Percentiles rank a stretch among this genome's conserved stretches.
Conservation (phyloP, 768 basidiomycete genomes). For the Mycena rosella region DNA sequence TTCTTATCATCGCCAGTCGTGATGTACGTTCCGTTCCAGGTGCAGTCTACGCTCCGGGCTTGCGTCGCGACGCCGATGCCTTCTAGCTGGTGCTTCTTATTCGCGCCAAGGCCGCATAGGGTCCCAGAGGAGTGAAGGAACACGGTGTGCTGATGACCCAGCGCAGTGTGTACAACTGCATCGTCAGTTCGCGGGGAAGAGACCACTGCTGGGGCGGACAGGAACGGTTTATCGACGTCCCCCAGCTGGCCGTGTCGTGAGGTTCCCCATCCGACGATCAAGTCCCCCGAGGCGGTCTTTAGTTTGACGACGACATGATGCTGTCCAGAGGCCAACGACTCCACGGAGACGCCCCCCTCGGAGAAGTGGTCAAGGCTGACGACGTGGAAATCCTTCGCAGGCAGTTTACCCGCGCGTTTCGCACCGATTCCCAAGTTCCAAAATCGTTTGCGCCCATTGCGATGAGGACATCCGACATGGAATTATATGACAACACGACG, state of each 20-base stretch:
- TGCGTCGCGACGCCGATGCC: conserved; percentile 44
- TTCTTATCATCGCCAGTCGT: conserved; percentile 41
- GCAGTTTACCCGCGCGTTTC: conserved; percentile 27
- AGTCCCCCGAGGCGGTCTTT: conserved; percentile 39
- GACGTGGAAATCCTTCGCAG: conserved; percentile 49
- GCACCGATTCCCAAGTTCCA: conserved; percentile 77
- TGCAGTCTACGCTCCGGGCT: conserved; percentile 63
- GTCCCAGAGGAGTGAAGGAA: conserved; percentile 70
- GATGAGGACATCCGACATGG: conserved; percentile 66
- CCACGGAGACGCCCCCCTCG: conserved; percentile 21
- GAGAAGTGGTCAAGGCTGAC: conserved; percentile 58
- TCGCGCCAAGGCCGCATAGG: conserved; percentile 72
- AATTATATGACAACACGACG: conserved; percentile 65
- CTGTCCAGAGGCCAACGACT: conserved; percentile 72
- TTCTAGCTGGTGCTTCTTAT: conserved; percentile 75
- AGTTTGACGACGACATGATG: conserved; percentile 76
- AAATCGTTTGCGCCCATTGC: conserved; percentile 91
- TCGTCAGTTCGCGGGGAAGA: conserved; percentile 45
- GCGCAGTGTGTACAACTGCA: conserved; percentile 49
- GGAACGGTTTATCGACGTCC: conserved; percentile 41
- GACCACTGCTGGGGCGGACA: conserved; percentile 53
- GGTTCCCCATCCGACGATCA: conserved; percentile 85
- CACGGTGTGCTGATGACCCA: conserved; percentile 60
- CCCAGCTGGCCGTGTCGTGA: conserved; percentile 91
- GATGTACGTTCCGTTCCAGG: conserved; percentile 86